These are phyloP conservation scores for Boletus vinaceobasis DNA, from an alignment of 768 basidiomycete genomes.

Conservation along the genomic window DNA sequence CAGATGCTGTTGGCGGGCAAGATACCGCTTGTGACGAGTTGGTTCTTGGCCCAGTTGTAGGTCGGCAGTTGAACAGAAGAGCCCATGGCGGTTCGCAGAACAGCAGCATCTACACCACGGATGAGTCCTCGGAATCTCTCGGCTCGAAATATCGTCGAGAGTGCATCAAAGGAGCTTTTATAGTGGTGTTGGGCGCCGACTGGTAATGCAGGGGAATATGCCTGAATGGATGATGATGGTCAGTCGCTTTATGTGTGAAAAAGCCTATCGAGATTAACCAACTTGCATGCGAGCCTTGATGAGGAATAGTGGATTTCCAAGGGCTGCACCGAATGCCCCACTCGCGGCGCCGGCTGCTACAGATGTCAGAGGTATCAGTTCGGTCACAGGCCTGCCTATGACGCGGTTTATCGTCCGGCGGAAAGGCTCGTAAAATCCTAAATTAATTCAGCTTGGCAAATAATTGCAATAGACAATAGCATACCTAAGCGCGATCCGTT, in stretches of 20 bases:
- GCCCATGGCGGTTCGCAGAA: slow-evolving; percentile 92
- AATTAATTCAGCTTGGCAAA: slow-evolving; percentile 12
- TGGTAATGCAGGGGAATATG: slow-evolving; percentile 91
- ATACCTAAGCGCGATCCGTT: slow-evolving; percentile 88
- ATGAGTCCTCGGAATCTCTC: slow-evolving; percentile 80
- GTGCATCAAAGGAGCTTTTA: slow-evolving; percentile 76
- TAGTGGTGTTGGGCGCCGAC: slow-evolving; percentile 95
- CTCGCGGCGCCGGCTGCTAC: slow-evolving; percentile 84
- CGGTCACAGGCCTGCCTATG: slow-evolving; percentile 59
- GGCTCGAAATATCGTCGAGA: slow-evolving; percentile 71
- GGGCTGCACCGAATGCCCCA: slow-evolving; percentile 80
- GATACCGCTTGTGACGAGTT: slow-evolving; percentile 65
- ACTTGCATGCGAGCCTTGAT: slow-evolving; percentile 99
- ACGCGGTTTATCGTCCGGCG: slow-evolving; percentile 65
- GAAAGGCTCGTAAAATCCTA: slow-evolving; percentile 96
- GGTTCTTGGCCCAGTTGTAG: slow-evolving; percentile 90
- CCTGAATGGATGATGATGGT: slow-evolving; percentile 41
- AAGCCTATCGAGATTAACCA: not conserved
- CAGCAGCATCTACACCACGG: slow-evolving; percentile 90
- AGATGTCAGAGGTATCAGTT: slow-evolving; percentile 73
- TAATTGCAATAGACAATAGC: not conserved
- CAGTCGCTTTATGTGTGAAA: not conserved
- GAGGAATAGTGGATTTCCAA: slow-evolving; percentile 90
- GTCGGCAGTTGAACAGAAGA: slow-evolving; percentile 94
- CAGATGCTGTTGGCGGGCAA: slow-evolving; percentile 73